Base-by-base conservation (phyloP, 441 rosid species). In the Francoa sonchifolia region DNA sequence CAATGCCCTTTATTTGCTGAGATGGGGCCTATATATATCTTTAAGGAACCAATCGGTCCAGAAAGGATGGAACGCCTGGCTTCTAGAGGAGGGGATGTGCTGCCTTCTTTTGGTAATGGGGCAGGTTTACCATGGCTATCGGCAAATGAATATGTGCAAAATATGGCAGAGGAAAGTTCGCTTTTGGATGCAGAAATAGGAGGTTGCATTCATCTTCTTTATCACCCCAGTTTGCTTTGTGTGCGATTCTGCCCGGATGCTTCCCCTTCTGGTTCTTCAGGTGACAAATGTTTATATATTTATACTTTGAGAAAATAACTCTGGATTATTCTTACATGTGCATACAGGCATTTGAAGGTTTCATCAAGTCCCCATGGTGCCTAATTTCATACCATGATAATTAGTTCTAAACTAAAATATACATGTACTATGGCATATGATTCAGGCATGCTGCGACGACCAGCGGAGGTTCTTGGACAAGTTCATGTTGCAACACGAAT, bases 381-480 rank as follows among this genome's bases (percentile, higher is more conserved):
- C 25, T 21, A 21, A 21, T 21, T 21, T 21, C 25, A 21, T 21
- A 21, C 25, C 25, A 2, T 21, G 25, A 21, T 2, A 2, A 6
- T 6, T 21, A 21, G 6, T 21, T 6, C 6, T 21, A 21, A 21
- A 21, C 25, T 21, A 6, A 2, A 21, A 6, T 2, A 21, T 21
- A 21, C 25, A 21, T 21, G 25, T 21, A 2, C 6, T 2, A 2
- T 21, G 2, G 25, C 25, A 21, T 48, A 42, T 58, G 49, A 53
- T 55, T 54, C 66, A 84, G 99, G 99, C 50, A 61, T 66, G 50
- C 62, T 72, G 38, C 76, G 96, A 42, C 72, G 99, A 43, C 99
- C 97, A 31, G 99, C 90, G 36, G 99, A 93, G 73, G 93, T 93
- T 63, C 97, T 93, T 52, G 99, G 99, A 68, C 99, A 93, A 74